Conservation (phyloP, 768 basidiomycete genomes). For the Galerina sulciceps region DNA sequence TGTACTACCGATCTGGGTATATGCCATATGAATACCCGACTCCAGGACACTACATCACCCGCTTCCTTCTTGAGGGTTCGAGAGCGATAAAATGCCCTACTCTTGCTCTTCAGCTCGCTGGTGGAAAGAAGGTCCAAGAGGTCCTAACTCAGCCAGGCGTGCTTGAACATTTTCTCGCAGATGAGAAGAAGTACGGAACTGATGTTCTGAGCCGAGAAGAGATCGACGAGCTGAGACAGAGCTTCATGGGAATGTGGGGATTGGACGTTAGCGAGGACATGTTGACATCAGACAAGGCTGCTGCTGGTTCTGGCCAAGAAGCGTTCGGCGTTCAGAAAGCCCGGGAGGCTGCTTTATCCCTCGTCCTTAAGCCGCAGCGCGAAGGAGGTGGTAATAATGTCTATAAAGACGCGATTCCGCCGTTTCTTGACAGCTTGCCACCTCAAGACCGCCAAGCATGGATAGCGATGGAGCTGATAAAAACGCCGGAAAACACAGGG, state of each 20-base stretch:
- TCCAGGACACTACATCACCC: slow-evolving; percentile 65
- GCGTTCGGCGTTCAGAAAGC: slow-evolving; percentile 55
- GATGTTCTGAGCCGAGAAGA: slow-evolving; percentile 39
- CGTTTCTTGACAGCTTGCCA: slow-evolving; percentile 70
- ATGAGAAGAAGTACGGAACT: slow-evolving; percentile 38
- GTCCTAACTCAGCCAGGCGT: slow-evolving; percentile 75
- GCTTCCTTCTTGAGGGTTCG: slow-evolving; percentile 80
- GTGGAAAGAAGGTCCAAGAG: slow-evolving; percentile 95
- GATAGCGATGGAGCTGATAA: slow-evolving; percentile 96
- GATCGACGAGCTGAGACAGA: slow-evolving; percentile 62
- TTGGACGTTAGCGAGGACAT: slow-evolving; percentile 55
- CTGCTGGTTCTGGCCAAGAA: slow-evolving; percentile 32
- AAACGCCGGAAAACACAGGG: slow-evolving; percentile 66
- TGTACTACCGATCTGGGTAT: slow-evolving; percentile 94
- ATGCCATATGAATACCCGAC: slow-evolving; percentile 80
- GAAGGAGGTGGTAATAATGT: slow-evolving; percentile 98
- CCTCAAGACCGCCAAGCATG: slow-evolving; percentile 75
- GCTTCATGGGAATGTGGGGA: slow-evolving; percentile 91
- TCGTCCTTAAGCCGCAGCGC: slow-evolving; percentile 96
- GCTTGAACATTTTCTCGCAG: slow-evolving; percentile 71
- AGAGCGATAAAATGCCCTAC: slow-evolving; percentile 92
- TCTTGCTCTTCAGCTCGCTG: slow-evolving; percentile 91
- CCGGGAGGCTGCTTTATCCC: slow-evolving; percentile 46
- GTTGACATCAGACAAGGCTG: slow-evolving; percentile 32
- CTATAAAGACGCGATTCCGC: slow-evolving; percentile 81